Percentiles rank a stretch among this genome's conserved stretches.
phyloP scores from a whole-genome alignment of 305 asterid species.

The Nicotiana rustica region DNA sequence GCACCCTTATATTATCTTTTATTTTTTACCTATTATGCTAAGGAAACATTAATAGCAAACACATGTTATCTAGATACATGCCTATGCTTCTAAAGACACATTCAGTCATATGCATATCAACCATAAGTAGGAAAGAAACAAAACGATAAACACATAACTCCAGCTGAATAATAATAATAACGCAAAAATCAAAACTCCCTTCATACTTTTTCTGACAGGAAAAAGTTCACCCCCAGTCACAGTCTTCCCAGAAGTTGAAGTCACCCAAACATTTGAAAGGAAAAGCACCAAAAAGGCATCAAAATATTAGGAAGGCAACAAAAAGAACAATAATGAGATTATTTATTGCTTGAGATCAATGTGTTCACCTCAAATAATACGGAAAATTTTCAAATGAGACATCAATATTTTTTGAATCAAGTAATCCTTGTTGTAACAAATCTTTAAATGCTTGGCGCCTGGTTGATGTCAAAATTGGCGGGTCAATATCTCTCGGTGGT shows the following conservation, averaged over 20 bases:
- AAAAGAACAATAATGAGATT: conserved; percentile 26
- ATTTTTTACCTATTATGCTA: neutral
- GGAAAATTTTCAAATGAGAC: conserved; percentile 86
- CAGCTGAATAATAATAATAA: conserved; percentile 13
- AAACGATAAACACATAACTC: conserved; percentile 7
- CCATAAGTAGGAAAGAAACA: conserved; percentile 7
- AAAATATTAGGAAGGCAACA: conserved; percentile 10
- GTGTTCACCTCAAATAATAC: conserved; percentile 79
- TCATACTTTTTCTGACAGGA: conserved; percentile 18
- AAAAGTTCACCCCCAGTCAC: conserved; percentile 23
- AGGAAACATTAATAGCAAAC: conserved; percentile 16
- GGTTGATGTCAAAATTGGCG: conserved; percentile 59
- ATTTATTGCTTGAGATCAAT: conserved; percentile 29
- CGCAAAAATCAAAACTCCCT: conserved; percentile 25
- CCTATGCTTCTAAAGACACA: neutral
- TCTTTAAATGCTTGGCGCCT: conserved; percentile 81
- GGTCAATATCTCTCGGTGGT: conserved; percentile 62
- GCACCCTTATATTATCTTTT: neutral
- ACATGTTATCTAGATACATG: conserved; percentile 5
- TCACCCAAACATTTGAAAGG: conserved; percentile 19
- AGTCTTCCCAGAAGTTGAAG: neutral
- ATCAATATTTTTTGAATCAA: conserved; percentile 64
- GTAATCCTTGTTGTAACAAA: conserved; percentile 62
- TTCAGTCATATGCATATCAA: conserved; percentile 5
- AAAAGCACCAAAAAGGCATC: conserved; percentile 3